Evolutionary conservation across 2,329 filamentous ascomycete genomes (phyloP).

Genomic region (Colletotrichum navitas): DNA sequence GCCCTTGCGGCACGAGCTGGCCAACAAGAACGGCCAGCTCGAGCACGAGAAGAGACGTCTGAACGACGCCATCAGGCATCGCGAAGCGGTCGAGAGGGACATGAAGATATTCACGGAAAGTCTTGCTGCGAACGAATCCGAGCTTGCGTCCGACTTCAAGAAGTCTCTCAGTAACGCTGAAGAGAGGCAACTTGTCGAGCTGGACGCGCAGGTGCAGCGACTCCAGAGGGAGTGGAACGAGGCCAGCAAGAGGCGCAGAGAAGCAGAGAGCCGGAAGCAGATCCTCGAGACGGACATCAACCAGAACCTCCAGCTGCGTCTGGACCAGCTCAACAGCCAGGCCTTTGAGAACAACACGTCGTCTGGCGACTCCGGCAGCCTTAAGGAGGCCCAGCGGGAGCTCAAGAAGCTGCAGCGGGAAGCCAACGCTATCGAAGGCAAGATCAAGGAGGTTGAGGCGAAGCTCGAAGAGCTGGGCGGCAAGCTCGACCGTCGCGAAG

Average conservation of each 20-base stretch:
- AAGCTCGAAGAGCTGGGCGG: constrained; percentile 69
- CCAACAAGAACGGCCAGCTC: constrained; percentile 79
- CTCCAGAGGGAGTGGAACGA: constrained; percentile 83
- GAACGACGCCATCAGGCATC: constrained; percentile 73
- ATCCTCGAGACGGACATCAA: constrained; percentile 87
- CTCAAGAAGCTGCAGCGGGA: constrained; percentile 81
- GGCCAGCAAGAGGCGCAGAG: constrained; percentile 77
- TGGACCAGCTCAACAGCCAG: constrained; percentile 86
- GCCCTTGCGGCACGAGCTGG: constrained; percentile 81
- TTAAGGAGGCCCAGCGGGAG: constrained; percentile 85
- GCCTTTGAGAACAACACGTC: constrained; percentile 74
- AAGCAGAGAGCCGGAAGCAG: constrained; percentile 84
- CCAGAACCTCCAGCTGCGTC: constrained; percentile 87
- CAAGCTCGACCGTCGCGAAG: constrained; percentile 68
- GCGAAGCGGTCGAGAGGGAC: constrained; percentile 78
- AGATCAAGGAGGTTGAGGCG: constrained; percentile 79
- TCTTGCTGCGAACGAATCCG: constrained; percentile 81
- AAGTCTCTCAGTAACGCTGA: constrained; percentile 88
- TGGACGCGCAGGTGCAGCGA: constrained; percentile 77
- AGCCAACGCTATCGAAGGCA: constrained; percentile 74
- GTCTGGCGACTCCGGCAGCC: constrained; percentile 64
- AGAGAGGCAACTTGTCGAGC: constrained; percentile 80
- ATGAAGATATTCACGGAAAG: constrained; percentile 83
- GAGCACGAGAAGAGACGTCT: constrained; percentile 80
- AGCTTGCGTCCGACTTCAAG: constrained; percentile 89